Percentiles rank a stretch among this genome's conserved stretches.
These are phyloP conservation scores for Epichloe glyceriae DNA, from an alignment of 2,329 filamentous ascomycete species.

Conservation along the genomic window DNA sequence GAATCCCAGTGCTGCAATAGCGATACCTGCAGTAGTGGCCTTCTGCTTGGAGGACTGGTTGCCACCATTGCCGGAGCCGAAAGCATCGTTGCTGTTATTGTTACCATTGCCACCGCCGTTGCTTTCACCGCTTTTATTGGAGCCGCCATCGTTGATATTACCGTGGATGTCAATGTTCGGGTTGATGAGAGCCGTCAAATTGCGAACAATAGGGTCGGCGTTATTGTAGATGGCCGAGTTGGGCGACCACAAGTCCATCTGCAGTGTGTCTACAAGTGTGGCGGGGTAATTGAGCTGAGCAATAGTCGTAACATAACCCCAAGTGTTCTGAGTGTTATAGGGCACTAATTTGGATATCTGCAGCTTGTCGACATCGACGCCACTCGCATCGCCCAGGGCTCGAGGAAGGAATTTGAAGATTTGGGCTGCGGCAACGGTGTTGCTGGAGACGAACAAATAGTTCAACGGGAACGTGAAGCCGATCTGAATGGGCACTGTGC, in stretches of 20 bases:
- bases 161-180: conserved; percentile 46
- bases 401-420: conserved; percentile 69
- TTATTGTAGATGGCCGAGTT: conserved; percentile 66
- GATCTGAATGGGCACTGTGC: conserved; percentile 64
- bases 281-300: conserved; percentile 56
- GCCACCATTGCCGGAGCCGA: conserved; percentile 28
- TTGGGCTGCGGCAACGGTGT: conserved; percentile 63
- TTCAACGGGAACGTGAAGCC: conserved; percentile 73
- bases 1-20: conserved; percentile 62
- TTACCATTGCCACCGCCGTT: conserved; percentile 22
- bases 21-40: conserved; percentile 56
- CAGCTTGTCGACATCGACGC: conserved; percentile 43
- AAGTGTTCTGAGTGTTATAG: conserved; percentile 53
- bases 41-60: conserved; percentile 45
- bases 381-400: conserved; percentile 53
- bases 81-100: conserved; percentile 27
- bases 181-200: conserved; percentile 73
- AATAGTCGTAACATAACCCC: conserved; percentile 73
- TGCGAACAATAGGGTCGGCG: conserved; percentile 48
- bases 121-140: conserved; percentile 16
- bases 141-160: conserved; percentile 25
- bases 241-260: conserved; percentile 56
- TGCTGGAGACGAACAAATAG: conserved; percentile 67
- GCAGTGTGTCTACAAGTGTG: conserved; percentile 53
- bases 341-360: conserved; percentile 61